A percentile compares a stretch with the other conserved stretches of the same genome.
Evolutionary conservation across 164 flowering plant genomes (phyloP).

Genomic region (Saururus chinensis): DNA sequence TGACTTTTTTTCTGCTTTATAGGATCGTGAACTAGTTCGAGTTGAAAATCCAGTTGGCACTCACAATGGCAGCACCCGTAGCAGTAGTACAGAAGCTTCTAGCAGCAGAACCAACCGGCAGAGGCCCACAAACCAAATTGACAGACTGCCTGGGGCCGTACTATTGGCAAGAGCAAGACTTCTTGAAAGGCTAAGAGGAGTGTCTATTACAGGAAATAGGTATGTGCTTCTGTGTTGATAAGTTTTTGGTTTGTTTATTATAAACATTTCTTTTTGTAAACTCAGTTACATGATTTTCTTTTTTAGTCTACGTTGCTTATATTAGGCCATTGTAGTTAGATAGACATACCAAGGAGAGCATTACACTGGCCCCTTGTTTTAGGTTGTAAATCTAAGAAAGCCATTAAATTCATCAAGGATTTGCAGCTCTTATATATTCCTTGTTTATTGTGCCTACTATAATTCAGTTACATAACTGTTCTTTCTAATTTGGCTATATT

Average conservation of each 20-base stretch:
- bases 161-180: slow-evolving; percentile 87
- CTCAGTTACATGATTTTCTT: background rate
- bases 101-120: slow-evolving; percentile 20
- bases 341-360: background rate
- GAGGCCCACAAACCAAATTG: slow-evolving; percentile 19
- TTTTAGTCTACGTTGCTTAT: background rate
- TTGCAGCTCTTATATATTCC: too few relatives aligned
- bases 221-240: slow-evolving; percentile 2
- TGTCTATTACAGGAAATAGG: slow-evolving; percentile 47
- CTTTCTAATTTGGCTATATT: too few relatives aligned
- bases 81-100: slow-evolving; percentile 10
- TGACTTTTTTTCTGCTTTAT: slow-evolving; percentile 8
- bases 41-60: slow-evolving; percentile 18
- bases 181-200: slow-evolving; percentile 71
- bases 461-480: too few relatives aligned
- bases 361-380: background rate
- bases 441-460: too few relatives aligned
- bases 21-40: slow-evolving; percentile 40
- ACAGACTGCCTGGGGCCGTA: slow-evolving; percentile 77
- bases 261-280: background rate
- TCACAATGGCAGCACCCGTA: slow-evolving; percentile 19
- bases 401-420: too few relatives aligned
- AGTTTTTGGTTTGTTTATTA: background rate
- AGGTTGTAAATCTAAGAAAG: too few relatives aligned
- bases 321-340: background rate